phyloP scores from a whole-genome alignment of 495 filamentous ascomycete genomes.

The Chaetomidium leptoderma region DNA sequence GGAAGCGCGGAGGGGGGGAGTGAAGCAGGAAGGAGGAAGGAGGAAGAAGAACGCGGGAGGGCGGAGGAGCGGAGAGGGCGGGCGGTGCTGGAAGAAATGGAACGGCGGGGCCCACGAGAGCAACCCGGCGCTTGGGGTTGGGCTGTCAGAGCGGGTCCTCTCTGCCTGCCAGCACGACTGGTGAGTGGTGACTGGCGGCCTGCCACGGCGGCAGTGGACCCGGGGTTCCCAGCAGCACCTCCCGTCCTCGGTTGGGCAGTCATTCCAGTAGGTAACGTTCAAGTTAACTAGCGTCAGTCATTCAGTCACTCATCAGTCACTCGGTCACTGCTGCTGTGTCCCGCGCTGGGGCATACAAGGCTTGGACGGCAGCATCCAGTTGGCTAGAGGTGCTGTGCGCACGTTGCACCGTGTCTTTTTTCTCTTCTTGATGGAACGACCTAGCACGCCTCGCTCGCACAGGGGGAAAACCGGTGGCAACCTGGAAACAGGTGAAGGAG shows the following conservation, averaged over 20 bases:
- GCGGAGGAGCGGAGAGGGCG: conserved; percentile 21
- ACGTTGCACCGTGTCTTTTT: background rate
- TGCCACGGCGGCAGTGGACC: conserved; percentile 20
- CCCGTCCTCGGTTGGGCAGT: conserved; percentile 28
- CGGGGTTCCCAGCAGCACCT: conserved; percentile 1
- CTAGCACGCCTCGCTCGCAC: too few relatives aligned
- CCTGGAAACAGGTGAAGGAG: background rate
- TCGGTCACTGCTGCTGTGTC: background rate
- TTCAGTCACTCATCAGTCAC: too few relatives aligned
- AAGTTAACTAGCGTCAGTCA: too few relatives aligned
- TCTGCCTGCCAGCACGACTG: conserved; percentile 12
- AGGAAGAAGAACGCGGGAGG: conserved; percentile 17
- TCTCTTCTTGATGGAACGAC: too few relatives aligned
- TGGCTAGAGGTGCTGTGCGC: conserved; percentile 22
- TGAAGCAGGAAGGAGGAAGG: too few relatives aligned
- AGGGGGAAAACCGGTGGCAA: background rate
- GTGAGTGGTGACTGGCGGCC: conserved; percentile 21
- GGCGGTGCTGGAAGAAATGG: conserved; percentile 30
- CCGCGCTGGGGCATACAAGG: conserved; percentile 21
- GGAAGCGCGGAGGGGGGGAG: conserved; percentile 19
- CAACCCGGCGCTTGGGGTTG: conserved; percentile 33
- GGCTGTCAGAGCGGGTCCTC: conserved; percentile 26
- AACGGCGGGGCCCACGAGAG: conserved; percentile 15
- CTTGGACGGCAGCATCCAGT: conserved; percentile 25
- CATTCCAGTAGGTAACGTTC: background rate